Conservation (phyloP, 768 basidiomycete genomes). For the Lactifluus pinguis region DNA sequence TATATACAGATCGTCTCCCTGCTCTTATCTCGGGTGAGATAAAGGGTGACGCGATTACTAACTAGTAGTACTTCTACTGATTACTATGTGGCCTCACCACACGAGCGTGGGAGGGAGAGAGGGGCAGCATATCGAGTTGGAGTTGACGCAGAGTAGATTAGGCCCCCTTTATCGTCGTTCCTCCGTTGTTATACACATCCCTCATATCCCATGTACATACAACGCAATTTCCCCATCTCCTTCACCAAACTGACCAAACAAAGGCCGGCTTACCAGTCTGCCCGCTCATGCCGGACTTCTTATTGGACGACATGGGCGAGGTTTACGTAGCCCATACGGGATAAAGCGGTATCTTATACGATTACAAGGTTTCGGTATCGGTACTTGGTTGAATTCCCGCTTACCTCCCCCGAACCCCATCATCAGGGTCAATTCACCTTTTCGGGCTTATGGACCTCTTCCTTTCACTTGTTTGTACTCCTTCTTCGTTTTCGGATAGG, state of each 20-base stretch:
- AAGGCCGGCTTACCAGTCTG: not conserved
- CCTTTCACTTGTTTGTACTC: not conserved
- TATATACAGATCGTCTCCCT: constrained; percentile 3
- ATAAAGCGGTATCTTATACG: not conserved
- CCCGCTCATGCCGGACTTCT: constrained; percentile 7
- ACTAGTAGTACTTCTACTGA: not conserved
- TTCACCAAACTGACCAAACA: not conserved
- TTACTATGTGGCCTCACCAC: not conserved
- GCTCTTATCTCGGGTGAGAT: not conserved
- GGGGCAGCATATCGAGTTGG: too few relatives aligned
- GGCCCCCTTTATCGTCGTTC: not conserved
- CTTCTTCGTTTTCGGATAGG: not conserved
- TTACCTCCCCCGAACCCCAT: not conserved
- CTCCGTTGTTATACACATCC: not conserved
- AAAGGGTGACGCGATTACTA: constrained; percentile 6
- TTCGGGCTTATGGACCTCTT: not conserved
- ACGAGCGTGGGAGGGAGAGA: not conserved
- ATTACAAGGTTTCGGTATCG: not conserved
- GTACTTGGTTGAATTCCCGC: not conserved
- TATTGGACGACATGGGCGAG: not conserved
- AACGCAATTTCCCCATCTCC: not conserved
- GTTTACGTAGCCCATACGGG: not conserved
- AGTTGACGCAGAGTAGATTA: too few relatives aligned
- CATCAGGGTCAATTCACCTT: not conserved
- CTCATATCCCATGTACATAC: not conserved